Conservation (phyloP, 1,284 basidiomycete genomes). For the Anthracocystis panici-leucophaei region DNA sequence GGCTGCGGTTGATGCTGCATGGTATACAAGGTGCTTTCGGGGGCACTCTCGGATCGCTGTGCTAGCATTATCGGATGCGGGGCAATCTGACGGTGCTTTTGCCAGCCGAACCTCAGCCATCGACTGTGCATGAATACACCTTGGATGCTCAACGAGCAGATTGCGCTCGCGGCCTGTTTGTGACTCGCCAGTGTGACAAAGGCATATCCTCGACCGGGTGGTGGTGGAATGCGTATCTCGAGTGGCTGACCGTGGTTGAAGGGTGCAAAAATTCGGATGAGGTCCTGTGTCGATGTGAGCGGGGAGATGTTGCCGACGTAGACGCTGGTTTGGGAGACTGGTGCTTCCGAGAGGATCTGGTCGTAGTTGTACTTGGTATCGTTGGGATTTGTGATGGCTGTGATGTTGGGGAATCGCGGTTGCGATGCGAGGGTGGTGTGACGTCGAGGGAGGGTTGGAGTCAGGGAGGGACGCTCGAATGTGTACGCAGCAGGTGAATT, state of each 20-base stretch:
- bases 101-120: conserved; percentile 97
- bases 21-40: conserved; percentile 15
- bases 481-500: conserved; percentile 18
- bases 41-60: conserved; percentile 17
- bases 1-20: background rate
- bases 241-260: conserved; percentile 87
- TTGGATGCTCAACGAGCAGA: conserved; percentile 82
- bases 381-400: background rate
- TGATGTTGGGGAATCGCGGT: background rate
- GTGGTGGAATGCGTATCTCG: conserved; percentile 82
- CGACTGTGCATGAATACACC: conserved; percentile 94
- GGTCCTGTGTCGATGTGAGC: conserved; percentile 92
- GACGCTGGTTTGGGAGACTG: conserved; percentile 91
- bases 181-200: conserved; percentile 98
- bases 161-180: conserved; percentile 96
- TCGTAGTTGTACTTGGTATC: conserved; percentile 76
- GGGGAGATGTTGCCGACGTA: conserved; percentile 98
- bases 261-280: conserved; percentile 94
- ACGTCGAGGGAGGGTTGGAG: conserved; percentile 16
- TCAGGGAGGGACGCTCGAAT: background rate
- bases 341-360: conserved; percentile 86
- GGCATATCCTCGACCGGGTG: conserved; percentile 93
- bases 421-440: conserved; percentile 28
- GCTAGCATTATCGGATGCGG: background rate
- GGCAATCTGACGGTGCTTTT: conserved; percentile 77